These are phyloP conservation scores for Penicillium psychrofluorescens DNA, from an alignment of 495 filamentous ascomycete species.

Conservation along the genomic window DNA sequence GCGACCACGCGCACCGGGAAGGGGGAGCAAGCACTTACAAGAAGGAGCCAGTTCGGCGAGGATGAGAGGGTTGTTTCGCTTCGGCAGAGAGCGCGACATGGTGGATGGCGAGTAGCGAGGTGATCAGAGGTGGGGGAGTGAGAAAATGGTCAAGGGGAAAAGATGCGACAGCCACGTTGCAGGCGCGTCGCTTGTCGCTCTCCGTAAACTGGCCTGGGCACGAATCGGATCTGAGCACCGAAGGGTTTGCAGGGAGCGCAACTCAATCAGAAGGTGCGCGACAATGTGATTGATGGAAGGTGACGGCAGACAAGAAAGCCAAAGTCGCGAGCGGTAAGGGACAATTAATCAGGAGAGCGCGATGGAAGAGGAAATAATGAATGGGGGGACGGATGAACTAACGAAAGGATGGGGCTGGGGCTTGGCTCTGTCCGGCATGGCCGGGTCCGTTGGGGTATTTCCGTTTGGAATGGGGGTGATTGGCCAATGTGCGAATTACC, in stretches of 20 bases:
- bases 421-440: conserved; percentile 23
- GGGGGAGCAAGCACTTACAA: conserved; percentile 37
- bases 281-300: neutral
- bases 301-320: neutral
- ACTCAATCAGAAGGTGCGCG: neutral
- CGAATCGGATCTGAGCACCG: conserved; percentile 5
- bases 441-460: conserved; percentile 10
- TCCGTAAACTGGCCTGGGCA: neutral
- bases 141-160: conserved; percentile 9
- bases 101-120: conserved; percentile 7
- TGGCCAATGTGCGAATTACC: conserved; percentile 8
- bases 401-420: neutral
- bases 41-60: conserved; percentile 60
- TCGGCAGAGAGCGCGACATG: conserved; percentile 66
- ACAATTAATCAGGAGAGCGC: conserved; percentile 21
- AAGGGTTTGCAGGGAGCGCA: neutral
- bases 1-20: conserved; percentile 16
- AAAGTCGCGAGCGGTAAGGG: conserved; percentile 9
- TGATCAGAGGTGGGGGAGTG: conserved; percentile 9
- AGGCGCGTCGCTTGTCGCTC: conserved; percentile 30
- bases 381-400: neutral
- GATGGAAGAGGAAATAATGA: conserved; percentile 7
- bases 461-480: neutral
- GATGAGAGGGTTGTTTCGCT: conserved; percentile 69
- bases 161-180: conserved; percentile 40